These are phyloP conservation scores for Leucocoprinus leucothites DNA, from an alignment of 768 basidiomycete species.

Conservation along the genomic window DNA sequence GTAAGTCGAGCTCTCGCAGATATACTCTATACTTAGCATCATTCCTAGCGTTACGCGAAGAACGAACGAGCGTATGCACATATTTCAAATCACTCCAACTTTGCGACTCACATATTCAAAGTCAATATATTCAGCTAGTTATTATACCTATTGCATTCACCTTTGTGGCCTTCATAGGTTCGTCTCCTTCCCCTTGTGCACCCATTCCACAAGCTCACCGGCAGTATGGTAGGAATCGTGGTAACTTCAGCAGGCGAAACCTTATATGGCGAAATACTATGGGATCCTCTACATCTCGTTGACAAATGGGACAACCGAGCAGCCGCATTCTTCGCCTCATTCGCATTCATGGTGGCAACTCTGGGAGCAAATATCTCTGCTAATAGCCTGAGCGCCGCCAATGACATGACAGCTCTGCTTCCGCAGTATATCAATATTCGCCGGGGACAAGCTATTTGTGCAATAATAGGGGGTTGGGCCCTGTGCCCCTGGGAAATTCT, in stretches of 20 bases:
- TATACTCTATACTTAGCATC: too few species aligned
- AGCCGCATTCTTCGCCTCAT: conserved; percentile 79
- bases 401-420: conserved; percentile 79
- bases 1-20: conserved; percentile 15
- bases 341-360: conserved; percentile 71
- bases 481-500: conserved; percentile 89
- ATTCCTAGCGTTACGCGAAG: conserved; percentile 64
- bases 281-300: conserved; percentile 79
- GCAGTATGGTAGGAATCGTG: conserved; percentile 49
- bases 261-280: conserved; percentile 61
- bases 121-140: conserved; percentile 70
- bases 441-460: conserved; percentile 77
- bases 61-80: conserved; percentile 52
- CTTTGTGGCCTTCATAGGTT: conserved; percentile 61
- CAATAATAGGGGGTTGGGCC: conserved; percentile 80
- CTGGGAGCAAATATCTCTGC: conserved; percentile 76
- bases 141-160: conserved; percentile 81
- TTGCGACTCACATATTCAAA: conserved; percentile 18
- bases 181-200: not conserved
- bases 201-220: not conserved
- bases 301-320: conserved; percentile 83
- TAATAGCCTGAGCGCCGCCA: conserved; percentile 70
- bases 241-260: conserved; percentile 74
- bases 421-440: conserved; percentile 80
- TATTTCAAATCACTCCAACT: too few species aligned